Evolutionary conservation across 78 protist genomes (phyloP).

Genomic region (Creolimax fragrantissima): DNA sequence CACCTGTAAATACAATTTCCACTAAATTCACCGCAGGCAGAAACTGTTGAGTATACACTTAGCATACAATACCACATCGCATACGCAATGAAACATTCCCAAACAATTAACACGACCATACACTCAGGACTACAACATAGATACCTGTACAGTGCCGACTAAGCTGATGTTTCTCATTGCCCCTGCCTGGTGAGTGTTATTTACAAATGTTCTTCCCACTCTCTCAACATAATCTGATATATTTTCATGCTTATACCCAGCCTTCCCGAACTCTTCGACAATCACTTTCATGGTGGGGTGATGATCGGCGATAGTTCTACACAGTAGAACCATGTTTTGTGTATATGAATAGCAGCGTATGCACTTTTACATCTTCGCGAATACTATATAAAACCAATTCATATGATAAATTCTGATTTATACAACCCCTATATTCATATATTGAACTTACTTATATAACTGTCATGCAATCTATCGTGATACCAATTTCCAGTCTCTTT

Average conservation of each 20-base stretch:
- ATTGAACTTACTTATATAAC: too few relatives aligned
- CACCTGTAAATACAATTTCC: too few relatives aligned
- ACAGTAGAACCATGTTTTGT: too few relatives aligned
- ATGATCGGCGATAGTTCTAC: background rate
- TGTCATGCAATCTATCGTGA: too few relatives aligned
- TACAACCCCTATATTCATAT: too few relatives aligned
- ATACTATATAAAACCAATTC: background rate
- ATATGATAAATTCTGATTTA: too few relatives aligned
- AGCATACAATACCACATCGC: too few relatives aligned
- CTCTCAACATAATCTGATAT: background rate
- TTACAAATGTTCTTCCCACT: background rate
- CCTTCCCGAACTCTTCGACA: background rate
- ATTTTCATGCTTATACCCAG: background rate
- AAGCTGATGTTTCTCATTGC: constrained; percentile 8
- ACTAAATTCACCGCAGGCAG: too few relatives aligned
- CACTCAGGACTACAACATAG: background rate
- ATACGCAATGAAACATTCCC: too few relatives aligned
- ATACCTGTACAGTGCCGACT: constrained; percentile 8
- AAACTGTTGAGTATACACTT: too few relatives aligned
- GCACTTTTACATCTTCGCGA: background rate
- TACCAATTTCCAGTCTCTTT: too few relatives aligned
- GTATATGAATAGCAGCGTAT: background rate
- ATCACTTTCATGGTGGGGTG: background rate
- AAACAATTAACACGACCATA: too few relatives aligned
- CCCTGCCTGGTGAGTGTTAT: background rate